These are phyloP conservation scores for Vicia villosa DNA, from an alignment of 306 rosid genomes.

Conservation along the genomic window DNA sequence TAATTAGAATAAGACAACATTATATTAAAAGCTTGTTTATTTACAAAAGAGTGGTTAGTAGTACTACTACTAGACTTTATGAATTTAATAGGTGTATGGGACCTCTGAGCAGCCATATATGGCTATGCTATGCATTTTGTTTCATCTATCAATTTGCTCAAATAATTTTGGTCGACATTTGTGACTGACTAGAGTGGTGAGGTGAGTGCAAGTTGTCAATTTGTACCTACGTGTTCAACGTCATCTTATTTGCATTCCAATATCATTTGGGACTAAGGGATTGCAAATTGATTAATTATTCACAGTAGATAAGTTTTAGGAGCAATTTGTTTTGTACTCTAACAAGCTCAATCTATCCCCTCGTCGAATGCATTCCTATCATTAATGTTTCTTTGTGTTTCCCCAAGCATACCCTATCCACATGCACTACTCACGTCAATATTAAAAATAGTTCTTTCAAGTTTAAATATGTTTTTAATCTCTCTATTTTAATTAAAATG, in stretches of 20 bases:
- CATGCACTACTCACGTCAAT: no score
- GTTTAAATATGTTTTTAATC: no score
- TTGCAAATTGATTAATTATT: not conserved
- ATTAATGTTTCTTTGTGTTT: not conserved
- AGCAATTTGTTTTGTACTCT: not conserved
- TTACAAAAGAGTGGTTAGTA: not conserved
- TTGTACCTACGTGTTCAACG: not conserved
- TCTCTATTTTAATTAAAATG: no score
- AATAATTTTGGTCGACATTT: constrained; percentile 1
- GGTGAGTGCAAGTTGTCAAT: not conserved
- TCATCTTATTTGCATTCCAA: not conserved
- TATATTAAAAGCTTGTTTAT: no score
- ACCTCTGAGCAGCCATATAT: not conserved
- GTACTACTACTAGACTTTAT: not conserved
- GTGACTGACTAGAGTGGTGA: not conserved
- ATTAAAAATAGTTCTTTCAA: no score
- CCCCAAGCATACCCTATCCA: not conserved
- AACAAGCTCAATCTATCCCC: not conserved
- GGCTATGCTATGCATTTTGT: not conserved
- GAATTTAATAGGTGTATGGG: not conserved
- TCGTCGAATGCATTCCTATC: not conserved
- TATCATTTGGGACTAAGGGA: not conserved
- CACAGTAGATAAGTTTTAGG: not conserved
- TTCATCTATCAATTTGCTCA: not conserved
- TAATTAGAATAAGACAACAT: no score